Conservation (phyloP, 2,329 filamentous ascomycete species). For the Boeremia lycopersici region DNA sequence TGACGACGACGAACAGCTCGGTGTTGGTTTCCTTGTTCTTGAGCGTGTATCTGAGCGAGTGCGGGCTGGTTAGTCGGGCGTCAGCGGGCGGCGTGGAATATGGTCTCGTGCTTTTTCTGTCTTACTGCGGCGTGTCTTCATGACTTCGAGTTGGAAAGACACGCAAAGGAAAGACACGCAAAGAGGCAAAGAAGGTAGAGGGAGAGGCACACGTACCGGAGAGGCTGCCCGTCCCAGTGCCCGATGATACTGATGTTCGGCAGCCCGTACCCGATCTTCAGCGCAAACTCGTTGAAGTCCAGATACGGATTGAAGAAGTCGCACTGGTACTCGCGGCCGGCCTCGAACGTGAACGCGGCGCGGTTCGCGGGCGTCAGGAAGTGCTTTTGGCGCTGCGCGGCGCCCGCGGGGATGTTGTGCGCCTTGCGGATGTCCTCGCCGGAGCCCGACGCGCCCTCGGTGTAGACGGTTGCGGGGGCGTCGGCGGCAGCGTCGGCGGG, state of each 20-base stretch:
- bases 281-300: slow-evolving; percentile 79
- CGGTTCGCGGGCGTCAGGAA: slow-evolving; percentile 64
- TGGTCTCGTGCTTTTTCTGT: no score
- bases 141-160: not conserved
- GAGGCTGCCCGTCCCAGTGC: slow-evolving; percentile 79
- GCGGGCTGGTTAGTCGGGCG: slow-evolving; percentile 64
- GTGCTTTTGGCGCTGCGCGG: slow-evolving; percentile 61
- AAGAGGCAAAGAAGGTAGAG: not conserved
- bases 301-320: slow-evolving; percentile 94
- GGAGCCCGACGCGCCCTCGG: slow-evolving; percentile 55
- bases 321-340: slow-evolving; percentile 64
- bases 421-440: slow-evolving; percentile 51
- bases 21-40: slow-evolving; percentile 77
- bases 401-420: slow-evolving; percentile 48
- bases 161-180: not conserved
- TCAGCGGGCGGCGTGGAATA: no score
- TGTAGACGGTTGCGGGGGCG: slow-evolving; percentile 64
- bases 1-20: slow-evolving; percentile 80
- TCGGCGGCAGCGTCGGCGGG: slow-evolving; percentile 54
- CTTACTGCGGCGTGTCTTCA: no score
- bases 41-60: slow-evolving; percentile 88
- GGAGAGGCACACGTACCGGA: slow-evolving; percentile 62
- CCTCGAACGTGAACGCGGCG: slow-evolving; percentile 65
- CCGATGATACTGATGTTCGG: slow-evolving; percentile 78
- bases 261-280: slow-evolving; percentile 60